phyloP scores from a whole-genome alignment of 169 alveolate species.

The Plasmodium falciparum region DNA sequence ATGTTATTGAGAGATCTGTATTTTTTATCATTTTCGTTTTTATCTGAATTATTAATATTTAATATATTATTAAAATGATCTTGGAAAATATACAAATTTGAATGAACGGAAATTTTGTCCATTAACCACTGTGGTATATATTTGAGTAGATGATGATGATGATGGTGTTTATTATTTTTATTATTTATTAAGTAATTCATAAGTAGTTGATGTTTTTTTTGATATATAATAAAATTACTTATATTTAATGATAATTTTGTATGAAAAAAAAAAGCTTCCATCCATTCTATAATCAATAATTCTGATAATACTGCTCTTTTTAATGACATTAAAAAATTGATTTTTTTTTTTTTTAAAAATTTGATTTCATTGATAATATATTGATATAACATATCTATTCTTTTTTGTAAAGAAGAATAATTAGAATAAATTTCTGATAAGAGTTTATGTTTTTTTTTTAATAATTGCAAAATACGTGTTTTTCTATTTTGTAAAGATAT shows the following conservation, averaged over 20 bases:
- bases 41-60: background rate
- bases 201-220: constrained; percentile 60
- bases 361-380: constrained; percentile 84
- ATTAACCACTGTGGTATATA: constrained; percentile 56
- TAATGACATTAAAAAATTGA: constrained; percentile 87
- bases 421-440: constrained; percentile 89
- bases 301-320: constrained; percentile 89
- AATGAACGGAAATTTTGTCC: constrained; percentile 35
- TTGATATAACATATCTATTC: constrained; percentile 87
- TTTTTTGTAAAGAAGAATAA: constrained; percentile 85
- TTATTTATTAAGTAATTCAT: constrained; percentile 20
- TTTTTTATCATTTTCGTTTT: background rate
- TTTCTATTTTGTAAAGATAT: constrained; percentile 81
- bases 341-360: constrained; percentile 82
- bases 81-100: constrained; percentile 45
- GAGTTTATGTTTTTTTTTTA: constrained; percentile 86
- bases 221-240: constrained; percentile 49
- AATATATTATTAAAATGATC: constrained; percentile 35
- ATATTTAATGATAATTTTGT: constrained; percentile 54
- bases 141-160: constrained; percentile 37
- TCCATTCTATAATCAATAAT: constrained; percentile 89
- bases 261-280: constrained; percentile 84
- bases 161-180: background rate
- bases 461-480: constrained; percentile 78
- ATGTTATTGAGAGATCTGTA: background rate